phyloP scores from a whole-genome alignment of 2,329 filamentous ascomycete species.

The Exophiala phaeomuriformis region DNA sequence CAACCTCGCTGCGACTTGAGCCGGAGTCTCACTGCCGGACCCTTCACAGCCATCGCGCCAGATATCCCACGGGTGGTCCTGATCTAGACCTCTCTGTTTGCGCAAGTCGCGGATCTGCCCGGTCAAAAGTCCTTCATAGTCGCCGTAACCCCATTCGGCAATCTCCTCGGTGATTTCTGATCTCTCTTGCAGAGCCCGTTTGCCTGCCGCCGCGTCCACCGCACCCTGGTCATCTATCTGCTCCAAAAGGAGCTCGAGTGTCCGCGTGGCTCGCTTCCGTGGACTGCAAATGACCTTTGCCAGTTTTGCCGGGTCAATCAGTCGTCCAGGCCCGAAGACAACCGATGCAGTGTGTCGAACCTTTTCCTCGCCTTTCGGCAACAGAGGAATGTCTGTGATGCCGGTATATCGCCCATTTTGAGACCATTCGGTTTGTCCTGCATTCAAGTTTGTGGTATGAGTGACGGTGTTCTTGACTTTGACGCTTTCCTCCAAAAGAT shows the following conservation, averaged over 20 bases:
- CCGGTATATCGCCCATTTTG: conserved; percentile 43
- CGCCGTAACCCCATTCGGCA: conserved; percentile 57
- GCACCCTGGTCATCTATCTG: background rate
- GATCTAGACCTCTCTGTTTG: conserved; percentile 43
- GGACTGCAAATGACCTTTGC: conserved; percentile 47
- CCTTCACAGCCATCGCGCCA: conserved; percentile 53
- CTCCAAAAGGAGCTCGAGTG: conserved; percentile 38
- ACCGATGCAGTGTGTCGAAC: conserved; percentile 39
- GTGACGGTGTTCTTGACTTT: background rate
- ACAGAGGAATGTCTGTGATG: conserved; percentile 40
- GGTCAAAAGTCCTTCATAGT: conserved; percentile 53
- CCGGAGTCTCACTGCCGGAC: conserved; percentile 32
- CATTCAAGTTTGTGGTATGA: background rate
- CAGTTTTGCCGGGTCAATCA: conserved; percentile 46
- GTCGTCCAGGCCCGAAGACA: conserved; percentile 45
- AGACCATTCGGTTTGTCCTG: conserved; percentile 44
- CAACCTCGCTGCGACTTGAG: conserved; percentile 37
- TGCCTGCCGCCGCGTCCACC: background rate
- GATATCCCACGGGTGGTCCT: conserved; percentile 48
- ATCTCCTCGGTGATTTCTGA: conserved; percentile 41
- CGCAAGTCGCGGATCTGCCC: conserved; percentile 46
- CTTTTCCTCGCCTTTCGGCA: conserved; percentile 38
- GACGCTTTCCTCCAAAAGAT: too few species aligned
- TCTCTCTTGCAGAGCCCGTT: conserved; percentile 20
- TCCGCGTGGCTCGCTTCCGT: conserved; percentile 42